Evolutionary conservation across 2,329 filamentous ascomycete genomes (phyloP).

Genomic region (Helminthosporium solani): DNA sequence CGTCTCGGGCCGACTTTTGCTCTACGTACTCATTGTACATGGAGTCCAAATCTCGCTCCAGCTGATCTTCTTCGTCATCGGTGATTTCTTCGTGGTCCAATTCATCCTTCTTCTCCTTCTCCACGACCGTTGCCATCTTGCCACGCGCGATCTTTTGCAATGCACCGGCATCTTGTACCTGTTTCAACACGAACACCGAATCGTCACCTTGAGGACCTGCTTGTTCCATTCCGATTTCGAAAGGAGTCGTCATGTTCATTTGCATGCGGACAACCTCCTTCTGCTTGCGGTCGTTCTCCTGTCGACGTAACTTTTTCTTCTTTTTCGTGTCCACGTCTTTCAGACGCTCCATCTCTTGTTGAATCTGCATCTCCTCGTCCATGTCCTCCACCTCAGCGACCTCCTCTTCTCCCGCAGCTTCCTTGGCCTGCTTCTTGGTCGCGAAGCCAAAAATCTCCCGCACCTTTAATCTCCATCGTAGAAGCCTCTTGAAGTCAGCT

Average conservation of each 20-base stretch:
- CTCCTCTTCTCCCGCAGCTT: slow-evolving; percentile 56
- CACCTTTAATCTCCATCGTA: slow-evolving; percentile 87
- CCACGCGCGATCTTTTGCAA: slow-evolving; percentile 70
- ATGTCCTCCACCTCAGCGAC: slow-evolving; percentile 82
- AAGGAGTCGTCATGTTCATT: slow-evolving; percentile 92
- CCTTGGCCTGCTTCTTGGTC: slow-evolving; percentile 64
- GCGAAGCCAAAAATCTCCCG: slow-evolving; percentile 88
- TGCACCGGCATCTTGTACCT: slow-evolving; percentile 73
- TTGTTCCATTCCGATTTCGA: slow-evolving; percentile 93
- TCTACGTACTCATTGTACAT: slow-evolving; percentile 88
- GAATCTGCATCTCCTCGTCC: slow-evolving; percentile 91
- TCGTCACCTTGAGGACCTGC: slow-evolving; percentile 74
- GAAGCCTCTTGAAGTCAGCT: slow-evolving; percentile 87
- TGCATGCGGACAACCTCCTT: slow-evolving; percentile 96
- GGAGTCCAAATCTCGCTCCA: slow-evolving; percentile 81
- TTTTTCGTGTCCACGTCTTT: slow-evolving; percentile 75
- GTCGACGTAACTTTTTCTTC: slow-evolving; percentile 80
- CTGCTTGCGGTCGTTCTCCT: slow-evolving; percentile 90
- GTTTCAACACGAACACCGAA: slow-evolving; percentile 82
- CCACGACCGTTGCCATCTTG: slow-evolving; percentile 70
- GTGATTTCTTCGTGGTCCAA: slow-evolving; percentile 54
- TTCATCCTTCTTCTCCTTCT: slow-evolving; percentile 51
- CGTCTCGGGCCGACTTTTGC: slow-evolving; percentile 73
- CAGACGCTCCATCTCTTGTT: slow-evolving; percentile 80
- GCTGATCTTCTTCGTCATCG: slow-evolving; percentile 76